These are phyloP conservation scores for Suillus tomentosus DNA, from an alignment of 768 basidiomycete species.

Conservation along the genomic window DNA sequence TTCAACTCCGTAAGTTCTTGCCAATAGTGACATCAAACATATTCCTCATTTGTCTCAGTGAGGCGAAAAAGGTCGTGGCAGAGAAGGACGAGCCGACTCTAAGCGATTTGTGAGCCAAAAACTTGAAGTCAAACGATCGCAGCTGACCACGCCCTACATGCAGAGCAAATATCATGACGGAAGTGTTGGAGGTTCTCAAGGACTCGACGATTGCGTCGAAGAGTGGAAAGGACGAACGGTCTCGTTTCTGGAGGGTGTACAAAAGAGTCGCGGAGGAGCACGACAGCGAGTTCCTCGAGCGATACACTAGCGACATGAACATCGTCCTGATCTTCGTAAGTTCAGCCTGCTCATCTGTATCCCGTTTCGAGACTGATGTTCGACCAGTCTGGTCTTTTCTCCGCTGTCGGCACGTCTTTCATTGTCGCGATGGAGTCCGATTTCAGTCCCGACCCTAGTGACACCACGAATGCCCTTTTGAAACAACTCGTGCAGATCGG, in stretches of 20 bases:
- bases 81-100: background rate
- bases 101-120: background rate
- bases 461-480: slow-evolving; percentile 17
- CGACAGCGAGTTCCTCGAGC: slow-evolving; percentile 19
- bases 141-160: background rate
- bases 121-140: background rate
- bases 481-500: slow-evolving; percentile 12
- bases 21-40: background rate
- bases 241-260: slow-evolving; percentile 19
- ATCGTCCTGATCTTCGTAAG: slow-evolving; percentile 26
- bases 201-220: background rate
- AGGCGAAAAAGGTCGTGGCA: background rate
- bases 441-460: slow-evolving; percentile 16
- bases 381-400: slow-evolving; percentile 20
- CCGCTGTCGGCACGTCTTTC: slow-evolving; percentile 16
- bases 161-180: background rate
- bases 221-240: background rate
- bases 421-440: slow-evolving; percentile 13
- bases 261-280: slow-evolving; percentile 16
- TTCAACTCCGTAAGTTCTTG: background rate
- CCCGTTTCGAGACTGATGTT: background rate
- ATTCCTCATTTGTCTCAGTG: background rate
- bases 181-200: background rate
- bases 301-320: slow-evolving; percentile 20
- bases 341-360: background rate